These are phyloP conservation scores for Fistulinella prunicolor DNA, from an alignment of 768 basidiomycete species.

Conservation along the genomic window DNA sequence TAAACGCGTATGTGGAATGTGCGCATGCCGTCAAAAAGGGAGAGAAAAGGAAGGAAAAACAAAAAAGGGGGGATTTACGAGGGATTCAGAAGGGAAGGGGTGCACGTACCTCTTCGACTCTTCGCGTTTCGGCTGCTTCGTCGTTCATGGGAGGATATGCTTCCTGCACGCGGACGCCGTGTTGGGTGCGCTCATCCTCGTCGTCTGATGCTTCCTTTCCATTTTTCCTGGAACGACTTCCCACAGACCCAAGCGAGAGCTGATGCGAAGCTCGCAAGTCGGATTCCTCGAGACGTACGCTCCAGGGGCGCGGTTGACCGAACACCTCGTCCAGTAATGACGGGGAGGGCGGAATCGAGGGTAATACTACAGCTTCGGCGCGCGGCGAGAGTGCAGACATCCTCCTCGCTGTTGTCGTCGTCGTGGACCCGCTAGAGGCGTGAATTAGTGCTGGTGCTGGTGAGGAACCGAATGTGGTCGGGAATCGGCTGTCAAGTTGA, in stretches of 20 bases:
- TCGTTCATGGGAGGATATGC: slow-evolving; percentile 68
- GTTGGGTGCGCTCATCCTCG: slow-evolving; percentile 24
- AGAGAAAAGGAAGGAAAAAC: neutral
- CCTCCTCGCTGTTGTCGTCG: slow-evolving; percentile 10
- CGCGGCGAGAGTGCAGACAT: slow-evolving; percentile 18
- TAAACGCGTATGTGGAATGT: neutral
- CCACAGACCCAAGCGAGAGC: slow-evolving; percentile 9
- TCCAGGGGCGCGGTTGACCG: slow-evolving; percentile 34
- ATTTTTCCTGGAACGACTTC: slow-evolving; percentile 25
- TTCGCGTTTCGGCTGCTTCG: slow-evolving; percentile 62
- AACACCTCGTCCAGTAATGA: slow-evolving; percentile 46
- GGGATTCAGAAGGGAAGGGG: neutral
- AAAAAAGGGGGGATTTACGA: neutral
- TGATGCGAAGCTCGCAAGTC: slow-evolving; percentile 20
- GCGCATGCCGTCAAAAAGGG: neutral
- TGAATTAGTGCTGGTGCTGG: too few species aligned
- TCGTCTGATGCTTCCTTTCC: slow-evolving; percentile 28
- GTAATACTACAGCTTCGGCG: slow-evolving; percentile 9
- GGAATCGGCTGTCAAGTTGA: too few species aligned
- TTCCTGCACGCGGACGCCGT: slow-evolving; percentile 18
- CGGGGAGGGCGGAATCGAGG: slow-evolving; percentile 39
- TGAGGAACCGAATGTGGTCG: too few species aligned
- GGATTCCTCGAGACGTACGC: slow-evolving; percentile 25
- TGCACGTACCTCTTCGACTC: slow-evolving; percentile 64
- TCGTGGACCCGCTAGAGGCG: too few species aligned